These are phyloP conservation scores for Senna siamea DNA, from an alignment of 306 rosid genomes.

Conservation along the genomic window DNA sequence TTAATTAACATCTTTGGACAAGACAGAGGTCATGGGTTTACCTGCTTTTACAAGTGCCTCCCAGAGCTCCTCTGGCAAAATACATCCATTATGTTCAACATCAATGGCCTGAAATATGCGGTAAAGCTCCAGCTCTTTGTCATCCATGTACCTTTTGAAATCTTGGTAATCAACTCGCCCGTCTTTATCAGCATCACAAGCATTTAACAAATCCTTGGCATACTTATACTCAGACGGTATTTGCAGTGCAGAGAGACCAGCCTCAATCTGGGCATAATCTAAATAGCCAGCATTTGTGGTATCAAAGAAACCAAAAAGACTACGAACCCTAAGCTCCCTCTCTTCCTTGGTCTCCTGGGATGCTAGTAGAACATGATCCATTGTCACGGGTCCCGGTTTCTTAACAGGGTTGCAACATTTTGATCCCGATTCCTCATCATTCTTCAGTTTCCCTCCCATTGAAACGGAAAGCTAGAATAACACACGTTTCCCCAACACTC, in stretches of 20 bases:
- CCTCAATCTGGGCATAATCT: constrained; percentile 73
- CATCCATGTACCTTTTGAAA: constrained; percentile 87
- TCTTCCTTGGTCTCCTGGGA: constrained; percentile 83
- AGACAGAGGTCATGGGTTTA: constrained; percentile 32
- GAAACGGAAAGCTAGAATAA: constrained; percentile 25
- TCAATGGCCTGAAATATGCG: constrained; percentile 93
- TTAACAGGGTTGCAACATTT: constrained; percentile 61
- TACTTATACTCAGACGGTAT: constrained; percentile 88
- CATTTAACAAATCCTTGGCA: constrained; percentile 78
- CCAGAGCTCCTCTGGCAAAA: constrained; percentile 93
- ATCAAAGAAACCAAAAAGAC: constrained; percentile 80
- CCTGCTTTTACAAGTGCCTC: constrained; percentile 95
- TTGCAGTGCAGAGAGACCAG: constrained; percentile 78
- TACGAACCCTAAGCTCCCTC: constrained; percentile 66
- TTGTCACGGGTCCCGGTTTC: constrained; percentile 68
- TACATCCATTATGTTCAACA: constrained; percentile 88
- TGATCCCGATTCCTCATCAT: constrained; percentile 32
- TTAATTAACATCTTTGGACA: neutral
- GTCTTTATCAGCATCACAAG: constrained; percentile 77
- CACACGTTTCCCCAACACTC: neutral
- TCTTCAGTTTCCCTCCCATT: constrained; percentile 48
- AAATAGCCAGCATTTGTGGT: constrained; percentile 65
- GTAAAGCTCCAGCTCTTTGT: constrained; percentile 91
- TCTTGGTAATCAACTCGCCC: constrained; percentile 78
- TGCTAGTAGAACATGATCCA: constrained; percentile 89